Base-by-base conservation (phyloP, 176 grass and related monocot species). In the Lolium rigidum region DNA sequence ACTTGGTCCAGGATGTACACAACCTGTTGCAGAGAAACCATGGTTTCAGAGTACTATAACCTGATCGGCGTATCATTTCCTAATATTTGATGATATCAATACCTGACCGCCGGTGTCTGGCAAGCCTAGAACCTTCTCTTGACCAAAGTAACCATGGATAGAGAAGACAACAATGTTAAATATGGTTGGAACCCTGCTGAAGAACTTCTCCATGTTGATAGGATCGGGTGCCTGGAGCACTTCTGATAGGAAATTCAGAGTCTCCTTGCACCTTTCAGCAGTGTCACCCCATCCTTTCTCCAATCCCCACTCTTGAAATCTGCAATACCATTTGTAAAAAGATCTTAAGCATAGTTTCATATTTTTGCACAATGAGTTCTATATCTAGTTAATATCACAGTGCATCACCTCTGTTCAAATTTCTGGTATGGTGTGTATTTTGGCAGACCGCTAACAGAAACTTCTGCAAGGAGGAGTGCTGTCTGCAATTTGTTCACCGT, bases 1-100 rank as follows among this genome's bases (percentile, higher is more conserved):
- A 99, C 97, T 93, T 99, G 97, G 72, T 99, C 97, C 60, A 96
- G 87, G 77, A 99, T 99, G 80, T 99, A 99, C 10, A 99, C 97
- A 54, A 99, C 92, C 93, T 95, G 84, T 79, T 83, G 76, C 41
- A 48, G 67, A 24, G 77, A 70, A 59, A 90, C 52, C 49, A 77
- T 65, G 16, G 5, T 38, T 76, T 65, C 48, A 85, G 37, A 82
- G 62, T 61, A 48, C 26, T 28, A 63, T 74, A 70, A 68, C 24
- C 48, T 31, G 47, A 17, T 35, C 46, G 65, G 38, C 75, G 17
- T 28, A 31, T 20, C 44, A 48, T 67, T 16, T 72, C 62, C 50
- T 69, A 91, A 56, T 13, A 50, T 86, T 88, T 65, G 84, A 22
- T 10, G 58, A 64, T 20, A 69, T 67, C 20, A 2, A 39, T 90